These are phyloP conservation scores for Lactarius trivialis DNA, from an alignment of 768 basidiomycete species.

Conservation along the genomic window DNA sequence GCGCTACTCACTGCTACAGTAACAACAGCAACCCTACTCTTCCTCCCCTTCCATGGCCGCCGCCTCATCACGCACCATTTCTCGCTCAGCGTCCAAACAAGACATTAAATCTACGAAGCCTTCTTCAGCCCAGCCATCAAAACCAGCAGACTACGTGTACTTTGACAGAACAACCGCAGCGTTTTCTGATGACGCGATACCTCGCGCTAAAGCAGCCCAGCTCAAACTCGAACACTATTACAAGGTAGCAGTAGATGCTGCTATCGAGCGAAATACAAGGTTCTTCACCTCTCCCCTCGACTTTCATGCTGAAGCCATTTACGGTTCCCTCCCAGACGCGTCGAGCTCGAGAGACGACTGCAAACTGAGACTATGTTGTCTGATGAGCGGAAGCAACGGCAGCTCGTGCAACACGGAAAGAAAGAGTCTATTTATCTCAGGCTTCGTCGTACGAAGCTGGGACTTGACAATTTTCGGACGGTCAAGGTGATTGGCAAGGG, in stretches of 20 bases:
- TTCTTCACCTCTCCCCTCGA: slow-evolving; percentile 26
- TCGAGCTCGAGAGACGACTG: slow-evolving; percentile 78
- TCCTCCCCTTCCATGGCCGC: slow-evolving; percentile 16
- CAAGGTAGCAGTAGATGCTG: slow-evolving; percentile 92
- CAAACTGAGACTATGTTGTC: slow-evolving; percentile 61
- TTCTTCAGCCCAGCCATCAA: slow-evolving; percentile 28
- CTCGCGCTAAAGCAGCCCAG: slow-evolving; percentile 85
- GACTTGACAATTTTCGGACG: slow-evolving; percentile 87
- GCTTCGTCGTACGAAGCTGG: slow-evolving; percentile 81
- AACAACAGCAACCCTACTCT: too few species aligned
- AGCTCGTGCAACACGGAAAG: slow-evolving; percentile 75
- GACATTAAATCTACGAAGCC: slow-evolving; percentile 17
- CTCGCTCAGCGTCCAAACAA: slow-evolving; percentile 22
- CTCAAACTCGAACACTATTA: slow-evolving; percentile 96
- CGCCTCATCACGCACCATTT: slow-evolving; percentile 11
- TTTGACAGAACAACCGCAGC: slow-evolving; percentile 75
- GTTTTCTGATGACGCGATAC: slow-evolving; percentile 75
- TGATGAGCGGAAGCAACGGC: slow-evolving; percentile 82
- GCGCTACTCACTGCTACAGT: too few species aligned
- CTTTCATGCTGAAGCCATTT: background rate
- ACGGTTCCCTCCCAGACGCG: slow-evolving; percentile 50
- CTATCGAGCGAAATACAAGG: slow-evolving; percentile 91
- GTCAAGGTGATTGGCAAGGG: slow-evolving; percentile 99
- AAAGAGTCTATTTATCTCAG: slow-evolving; percentile 88
- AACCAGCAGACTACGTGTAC: slow-evolving; percentile 79